Base-by-base conservation (phyloP, 2,329 filamentous ascomycete genomes). In the Davidsoniella australis region DNA sequence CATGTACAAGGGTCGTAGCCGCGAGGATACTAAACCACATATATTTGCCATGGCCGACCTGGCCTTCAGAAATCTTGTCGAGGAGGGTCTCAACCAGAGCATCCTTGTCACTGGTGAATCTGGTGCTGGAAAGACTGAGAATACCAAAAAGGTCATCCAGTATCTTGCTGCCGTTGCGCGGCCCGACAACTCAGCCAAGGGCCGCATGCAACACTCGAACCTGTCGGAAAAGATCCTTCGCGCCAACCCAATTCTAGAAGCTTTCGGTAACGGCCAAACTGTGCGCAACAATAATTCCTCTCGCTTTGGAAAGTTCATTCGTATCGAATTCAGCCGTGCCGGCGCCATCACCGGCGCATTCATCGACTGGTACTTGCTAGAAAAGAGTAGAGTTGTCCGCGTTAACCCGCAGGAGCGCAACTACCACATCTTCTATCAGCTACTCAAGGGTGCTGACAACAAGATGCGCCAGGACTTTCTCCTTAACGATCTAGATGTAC, bases 111-210 rank as follows among this genome's bases (percentile, higher is more conserved):
- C 91, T 2, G 91, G 91, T 65, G 91, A 98, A 67, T 98, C 91
- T 16, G 91, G 91, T 61, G 91, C 91, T 33, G 91, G 91, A 57
- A 98, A 98, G 68, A 98, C 91, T 0, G 91, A 98, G 63, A 98
- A 98, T 62, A 98, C 91, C 14, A 98, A 98, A 62, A 98, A 98
- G 63, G 91, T 98, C 57, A 98, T 98, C 49, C 93, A 98, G 59
- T 98, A 98, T 60, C 77, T 98, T 41, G 91, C 91, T 12, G 87
- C 91, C 1, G 91, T 98, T 42, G 91, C 91, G 8, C 83, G 85
- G 40, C 78, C 85, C 0, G 89, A 96, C 53, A 79, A 80, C 0
- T 73, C 81, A 2, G 61, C 74, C 63, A 67, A 80, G 70, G 66
- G 70, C 66, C 65, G 80, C 68, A 61, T 64, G 3, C 70, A 73